Percentiles rank a stretch among this genome's conserved stretches.
phyloP scores from a whole-genome alignment of 1,284 basidiomycete genomes.

The Ceratobasidium sp. region DNA sequence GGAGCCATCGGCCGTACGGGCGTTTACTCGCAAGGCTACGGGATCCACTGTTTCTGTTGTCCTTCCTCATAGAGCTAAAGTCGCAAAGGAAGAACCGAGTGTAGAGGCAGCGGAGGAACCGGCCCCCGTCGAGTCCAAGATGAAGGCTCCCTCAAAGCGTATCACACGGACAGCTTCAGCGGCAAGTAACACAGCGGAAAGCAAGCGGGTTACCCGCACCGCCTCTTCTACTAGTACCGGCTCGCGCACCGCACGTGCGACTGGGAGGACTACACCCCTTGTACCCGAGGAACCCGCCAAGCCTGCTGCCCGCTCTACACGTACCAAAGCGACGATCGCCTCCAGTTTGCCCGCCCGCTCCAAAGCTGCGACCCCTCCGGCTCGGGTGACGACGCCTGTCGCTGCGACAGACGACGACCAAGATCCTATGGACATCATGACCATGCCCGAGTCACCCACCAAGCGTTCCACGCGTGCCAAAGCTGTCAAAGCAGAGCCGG shows the following conservation, averaged over 20 bases:
- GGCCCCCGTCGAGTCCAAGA: constrained; percentile 19
- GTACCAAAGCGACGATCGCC: constrained; percentile 16
- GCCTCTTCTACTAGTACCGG: constrained; percentile 19
- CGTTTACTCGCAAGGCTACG: not conserved
- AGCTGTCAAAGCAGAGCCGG: constrained; percentile 21
- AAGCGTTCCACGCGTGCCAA: constrained; percentile 38
- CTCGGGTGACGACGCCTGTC: constrained; percentile 23
- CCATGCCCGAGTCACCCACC: constrained; percentile 38
- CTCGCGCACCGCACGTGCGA: not conserved
- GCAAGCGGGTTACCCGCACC: constrained; percentile 21
- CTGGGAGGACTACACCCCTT: constrained; percentile 11
- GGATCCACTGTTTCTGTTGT: constrained; percentile 28
- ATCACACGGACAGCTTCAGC: constrained; percentile 33
- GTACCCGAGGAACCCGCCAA: constrained; percentile 8
- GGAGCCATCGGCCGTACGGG: not conserved
- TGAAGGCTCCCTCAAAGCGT: constrained; percentile 32
- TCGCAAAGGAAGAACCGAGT: constrained; percentile 4
- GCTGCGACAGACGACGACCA: constrained; percentile 16
- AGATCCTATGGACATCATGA: constrained; percentile 39
- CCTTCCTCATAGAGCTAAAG: constrained; percentile 7
- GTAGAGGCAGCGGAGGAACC: constrained; percentile 1
- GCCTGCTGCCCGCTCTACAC: constrained; percentile 23
- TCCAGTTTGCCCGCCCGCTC: constrained; percentile 9
- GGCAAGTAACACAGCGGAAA: constrained; percentile 2
- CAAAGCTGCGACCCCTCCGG: constrained; percentile 12